phyloP scores from a whole-genome alignment of 2,329 filamentous ascomycete genomes.

The Shiraia sp. region DNA sequence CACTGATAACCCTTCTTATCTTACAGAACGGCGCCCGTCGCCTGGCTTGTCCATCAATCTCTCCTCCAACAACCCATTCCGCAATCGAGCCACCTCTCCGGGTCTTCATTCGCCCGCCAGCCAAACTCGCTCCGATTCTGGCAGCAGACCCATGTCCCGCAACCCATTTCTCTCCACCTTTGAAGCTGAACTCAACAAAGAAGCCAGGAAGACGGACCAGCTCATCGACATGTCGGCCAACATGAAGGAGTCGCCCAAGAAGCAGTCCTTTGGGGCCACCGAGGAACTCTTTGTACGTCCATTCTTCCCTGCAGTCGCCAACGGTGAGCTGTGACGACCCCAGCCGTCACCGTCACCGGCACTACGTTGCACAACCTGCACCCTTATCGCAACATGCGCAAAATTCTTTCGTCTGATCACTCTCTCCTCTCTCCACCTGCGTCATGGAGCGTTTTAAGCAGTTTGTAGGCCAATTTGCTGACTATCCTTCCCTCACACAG shows the following conservation, averaged over 20 bases:
- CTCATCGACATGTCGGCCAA: conserved; percentile 44
- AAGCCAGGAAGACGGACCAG: conserved; percentile 31
- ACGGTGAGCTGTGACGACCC: too few species aligned
- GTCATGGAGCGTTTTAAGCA: conserved; percentile 47
- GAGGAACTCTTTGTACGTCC: conserved; percentile 78
- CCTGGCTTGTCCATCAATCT: conserved; percentile 67
- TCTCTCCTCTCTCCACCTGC: conserved; percentile 1
- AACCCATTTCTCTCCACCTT: conserved; percentile 75
- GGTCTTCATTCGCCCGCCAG: conserved; percentile 46
- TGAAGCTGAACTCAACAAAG: conserved; percentile 46
- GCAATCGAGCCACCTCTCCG: conserved; percentile 71
- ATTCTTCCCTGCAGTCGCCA: conserved; percentile 18
- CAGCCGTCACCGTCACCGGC: conserved; percentile 14
- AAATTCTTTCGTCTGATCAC: conserved; percentile 1
- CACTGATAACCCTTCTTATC: conserved; percentile 35
- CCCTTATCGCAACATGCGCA: conserved; percentile 5
- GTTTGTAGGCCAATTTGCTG: conserved; percentile 47
- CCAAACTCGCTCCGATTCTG: conserved; percentile 50
- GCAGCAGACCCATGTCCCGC: conserved; percentile 69
- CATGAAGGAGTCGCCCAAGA: conserved; percentile 50
- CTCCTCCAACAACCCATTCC: conserved; percentile 76
- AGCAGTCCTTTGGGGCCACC: conserved; percentile 56
- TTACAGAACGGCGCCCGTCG: conserved; percentile 53
- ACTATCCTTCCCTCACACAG: conserved; percentile 54
- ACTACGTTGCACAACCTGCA: conserved; percentile 22